Evolutionary conservation across 2,329 filamentous ascomycete genomes (phyloP).

Genomic region (Xylariaceae sp.): DNA sequence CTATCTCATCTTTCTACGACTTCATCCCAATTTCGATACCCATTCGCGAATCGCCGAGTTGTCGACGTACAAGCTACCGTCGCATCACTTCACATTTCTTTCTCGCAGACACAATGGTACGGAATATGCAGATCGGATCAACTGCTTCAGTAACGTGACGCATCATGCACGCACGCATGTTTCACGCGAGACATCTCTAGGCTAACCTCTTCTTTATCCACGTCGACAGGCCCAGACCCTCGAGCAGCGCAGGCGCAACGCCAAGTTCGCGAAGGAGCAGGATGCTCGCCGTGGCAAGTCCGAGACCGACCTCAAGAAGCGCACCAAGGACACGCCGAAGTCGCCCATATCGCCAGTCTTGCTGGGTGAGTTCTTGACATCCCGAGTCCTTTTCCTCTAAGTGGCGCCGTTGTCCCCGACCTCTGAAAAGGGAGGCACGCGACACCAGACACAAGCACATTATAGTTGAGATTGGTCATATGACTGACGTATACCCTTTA

Average conservation of each 20-base stretch:
- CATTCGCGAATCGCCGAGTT: not conserved
- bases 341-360: conserved; percentile 60
- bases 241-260: conserved; percentile 75
- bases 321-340: conserved; percentile 50
- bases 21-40: not conserved
- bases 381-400: not conserved
- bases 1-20: not conserved
- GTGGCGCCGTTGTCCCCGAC: not conserved
- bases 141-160: not conserved
- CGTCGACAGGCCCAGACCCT: conserved; percentile 68
- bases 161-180: not conserved
- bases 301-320: conserved; percentile 58
- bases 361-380: conserved; percentile 41
- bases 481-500: conserved; percentile 27
- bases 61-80: not conserved
- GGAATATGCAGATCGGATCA: conserved; percentile 1
- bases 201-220: conserved; percentile 4
- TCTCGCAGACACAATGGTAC: conserved; percentile 28
- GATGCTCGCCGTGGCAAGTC: conserved; percentile 71
- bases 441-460: too few relatives aligned
- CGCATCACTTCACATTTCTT: not conserved
- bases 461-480: not conserved
- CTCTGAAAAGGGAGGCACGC: too few relatives aligned
- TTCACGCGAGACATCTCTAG: not conserved
- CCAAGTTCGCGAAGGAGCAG: conserved; percentile 69